Evolutionary conservation across 805 yeast genomes (phyloP), one percentile per base, ranked within the genome.

Genomic region (Kluyveromyces starmeri): DNA sequence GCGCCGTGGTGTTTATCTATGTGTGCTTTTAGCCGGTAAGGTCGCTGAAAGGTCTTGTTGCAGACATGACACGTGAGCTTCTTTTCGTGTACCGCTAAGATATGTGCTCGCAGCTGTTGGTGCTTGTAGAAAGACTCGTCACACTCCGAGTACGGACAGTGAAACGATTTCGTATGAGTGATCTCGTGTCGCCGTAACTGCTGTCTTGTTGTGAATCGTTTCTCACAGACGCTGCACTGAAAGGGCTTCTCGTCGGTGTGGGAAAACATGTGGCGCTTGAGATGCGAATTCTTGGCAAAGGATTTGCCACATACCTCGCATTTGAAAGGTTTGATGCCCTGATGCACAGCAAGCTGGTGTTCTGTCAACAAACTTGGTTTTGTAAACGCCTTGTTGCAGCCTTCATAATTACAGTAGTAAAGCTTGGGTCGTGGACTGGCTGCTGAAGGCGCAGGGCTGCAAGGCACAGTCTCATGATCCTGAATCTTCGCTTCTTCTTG

Each of bases 331-430:
- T 92, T 64, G 26, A 78, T 75, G 40, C 83, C 82, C 2, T 82
- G 70, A 49, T 92, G 98, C 0, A 46, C 48, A 7, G 82, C 58
- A 25, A 89, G 64, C 41, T 70, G 67, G 50, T 92, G 98, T 48
- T 84, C 95, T 22, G 78, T 83, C 33, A 92, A 62, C 8, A 85
- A 64, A 1, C 94, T 78, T 0, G 96, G 96, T 32, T 89, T 67
- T 5, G 81, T 63, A 48, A 85, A 89, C 1, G 82, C 70, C 54
- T 85, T 89, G 20, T 60, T 70, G 50, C 97, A 92, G 3, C 71
- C 78, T 5, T 65, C 70, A 39, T 64, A 70, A 13, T 67, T 70
- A 55, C 97, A 89, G 9, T 55, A 48, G 50, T 80, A 79, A 16
- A 57, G 64, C 48, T 83, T 85, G 1, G 72, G 69, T 34, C 86